Percentiles rank a stretch among this genome's conserved stretches.
Conservation (phyloP, 805 yeast genomes). For the Candida wancherniae region DNA sequence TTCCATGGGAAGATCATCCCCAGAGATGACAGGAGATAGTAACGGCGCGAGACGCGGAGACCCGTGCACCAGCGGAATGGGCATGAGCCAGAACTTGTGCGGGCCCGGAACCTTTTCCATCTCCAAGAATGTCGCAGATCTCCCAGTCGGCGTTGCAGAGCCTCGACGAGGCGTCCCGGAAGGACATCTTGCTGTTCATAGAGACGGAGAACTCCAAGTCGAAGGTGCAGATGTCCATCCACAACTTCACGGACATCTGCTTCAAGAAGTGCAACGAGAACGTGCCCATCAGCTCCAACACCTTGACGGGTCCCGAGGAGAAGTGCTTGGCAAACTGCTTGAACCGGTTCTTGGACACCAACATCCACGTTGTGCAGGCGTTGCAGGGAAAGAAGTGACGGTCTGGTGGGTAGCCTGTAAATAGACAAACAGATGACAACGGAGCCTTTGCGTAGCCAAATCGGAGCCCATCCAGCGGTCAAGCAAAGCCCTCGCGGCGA, state of each 20-base stretch:
- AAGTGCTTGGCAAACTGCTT: slow-evolving; percentile 76
- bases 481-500: too few species aligned
- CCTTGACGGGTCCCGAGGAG: slow-evolving; percentile 57
- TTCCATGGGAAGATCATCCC: too few species aligned
- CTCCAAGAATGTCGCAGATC: slow-evolving; percentile 33
- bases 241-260: slow-evolving; percentile 84
- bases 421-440: too few species aligned
- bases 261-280: slow-evolving; percentile 75
- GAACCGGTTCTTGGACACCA: slow-evolving; percentile 81
- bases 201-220: slow-evolving; percentile 83
- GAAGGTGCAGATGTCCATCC: slow-evolving; percentile 82
- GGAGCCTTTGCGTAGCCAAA: too few species aligned
- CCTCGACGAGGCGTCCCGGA: slow-evolving; percentile 63
- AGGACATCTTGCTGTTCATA: slow-evolving; percentile 69
- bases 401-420: too few species aligned
- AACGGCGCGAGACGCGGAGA: too few species aligned
- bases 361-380: slow-evolving; percentile 71
- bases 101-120: too few species aligned
- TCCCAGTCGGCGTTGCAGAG: slow-evolving; percentile 33
- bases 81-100: too few species aligned
- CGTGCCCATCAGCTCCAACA: slow-evolving; percentile 40
- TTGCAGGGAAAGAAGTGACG: slow-evolving; percentile 31
- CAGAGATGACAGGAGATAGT: too few species aligned
- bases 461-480: too few species aligned
- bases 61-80: slow-evolving; percentile 9